Evolutionary conservation across 371 early-diverging fungal genomes (phyloP).

Genomic region (Mucor mucedo): DNA sequence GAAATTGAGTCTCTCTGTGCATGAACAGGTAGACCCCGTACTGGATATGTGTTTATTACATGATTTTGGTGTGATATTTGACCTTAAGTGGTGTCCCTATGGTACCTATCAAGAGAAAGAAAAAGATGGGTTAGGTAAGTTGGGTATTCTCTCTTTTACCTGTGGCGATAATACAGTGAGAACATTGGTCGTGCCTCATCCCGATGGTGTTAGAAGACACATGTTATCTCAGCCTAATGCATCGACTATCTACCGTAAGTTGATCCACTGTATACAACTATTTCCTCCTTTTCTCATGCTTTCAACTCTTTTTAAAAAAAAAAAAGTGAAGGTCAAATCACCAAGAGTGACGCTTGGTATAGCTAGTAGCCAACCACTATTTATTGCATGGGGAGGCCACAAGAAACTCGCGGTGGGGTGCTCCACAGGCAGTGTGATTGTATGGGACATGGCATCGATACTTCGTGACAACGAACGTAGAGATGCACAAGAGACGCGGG

Average conservation of each 20-base stretch:
- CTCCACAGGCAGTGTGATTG: constrained; percentile 23
- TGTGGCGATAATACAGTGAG: constrained; percentile 59
- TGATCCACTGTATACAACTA: constrained; percentile 27
- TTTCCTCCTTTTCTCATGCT: not conserved
- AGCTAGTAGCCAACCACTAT: constrained; percentile 18
- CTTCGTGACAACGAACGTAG: constrained; percentile 10
- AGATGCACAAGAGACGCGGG: not conserved
- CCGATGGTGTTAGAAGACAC: constrained; percentile 29
- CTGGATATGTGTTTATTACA: constrained; percentile 58
- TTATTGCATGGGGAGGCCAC: constrained; percentile 37
- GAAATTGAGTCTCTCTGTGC: constrained; percentile 34
- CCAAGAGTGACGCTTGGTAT: constrained; percentile 14
- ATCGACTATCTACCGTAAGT: not conserved
- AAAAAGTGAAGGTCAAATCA: constrained; percentile 20
- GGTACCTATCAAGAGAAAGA: constrained; percentile 43
- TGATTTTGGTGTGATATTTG: constrained; percentile 54
- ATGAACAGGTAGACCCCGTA: constrained; percentile 25
- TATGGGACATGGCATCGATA: constrained; percentile 39
- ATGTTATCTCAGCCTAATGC: not conserved
- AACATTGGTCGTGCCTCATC: constrained; percentile 57
- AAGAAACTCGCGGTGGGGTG: constrained; percentile 37
- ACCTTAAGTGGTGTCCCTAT: constrained; percentile 60
- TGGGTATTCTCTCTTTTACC: constrained; percentile 57
- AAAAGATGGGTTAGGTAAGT: constrained; percentile 21
- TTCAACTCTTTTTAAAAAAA: not conserved